A percentile compares a stretch with the other conserved stretches of the same genome.
phyloP scores from a whole-genome alignment of 768 basidiomycete species.

The Pulveroboletus frians region DNA sequence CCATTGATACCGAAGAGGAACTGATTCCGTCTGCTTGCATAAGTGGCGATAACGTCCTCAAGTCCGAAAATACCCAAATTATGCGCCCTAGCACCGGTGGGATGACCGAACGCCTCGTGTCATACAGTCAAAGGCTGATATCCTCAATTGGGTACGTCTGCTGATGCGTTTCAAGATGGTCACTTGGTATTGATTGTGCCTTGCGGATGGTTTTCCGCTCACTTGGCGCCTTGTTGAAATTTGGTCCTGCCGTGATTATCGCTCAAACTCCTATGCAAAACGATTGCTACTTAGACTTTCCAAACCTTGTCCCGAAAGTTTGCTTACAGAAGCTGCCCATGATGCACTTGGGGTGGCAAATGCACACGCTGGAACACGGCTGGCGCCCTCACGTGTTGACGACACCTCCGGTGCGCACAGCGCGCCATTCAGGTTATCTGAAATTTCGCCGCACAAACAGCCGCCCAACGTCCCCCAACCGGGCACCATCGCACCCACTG shows the following conservation, averaged over 20 bases:
- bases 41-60: conserved; percentile 29
- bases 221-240: conserved; percentile 18
- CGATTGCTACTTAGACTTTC: conserved; percentile 26
- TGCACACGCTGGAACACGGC: conserved; percentile 1
- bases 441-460: conserved; percentile 43
- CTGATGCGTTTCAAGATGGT: conserved; percentile 16
- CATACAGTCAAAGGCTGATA: conserved; percentile 44
- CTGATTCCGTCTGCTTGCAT: conserved; percentile 17
- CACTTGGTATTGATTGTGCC: conserved; percentile 26
- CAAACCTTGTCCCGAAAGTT: conserved; percentile 18
- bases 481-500: conserved; percentile 8
- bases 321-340: conserved; percentile 7
- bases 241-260: conserved; percentile 24
- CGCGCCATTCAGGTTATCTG: conserved; percentile 41
- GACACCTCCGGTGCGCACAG: background rate
- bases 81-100: conserved; percentile 25
- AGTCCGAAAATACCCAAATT: conserved; percentile 16
- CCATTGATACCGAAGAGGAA: conserved; percentile 10
- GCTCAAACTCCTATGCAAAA: conserved; percentile 13
- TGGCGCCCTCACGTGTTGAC: conserved; percentile 1
- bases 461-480: conserved; percentile 1
- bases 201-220: conserved; percentile 14
- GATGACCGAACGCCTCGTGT: conserved; percentile 45
- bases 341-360: conserved; percentile 11
- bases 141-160: conserved; percentile 42